Percentiles rank a stretch among this genome's conserved stretches.
phyloP scores from a whole-genome alignment of 768 basidiomycete species.

The Trametes cingulata region DNA sequence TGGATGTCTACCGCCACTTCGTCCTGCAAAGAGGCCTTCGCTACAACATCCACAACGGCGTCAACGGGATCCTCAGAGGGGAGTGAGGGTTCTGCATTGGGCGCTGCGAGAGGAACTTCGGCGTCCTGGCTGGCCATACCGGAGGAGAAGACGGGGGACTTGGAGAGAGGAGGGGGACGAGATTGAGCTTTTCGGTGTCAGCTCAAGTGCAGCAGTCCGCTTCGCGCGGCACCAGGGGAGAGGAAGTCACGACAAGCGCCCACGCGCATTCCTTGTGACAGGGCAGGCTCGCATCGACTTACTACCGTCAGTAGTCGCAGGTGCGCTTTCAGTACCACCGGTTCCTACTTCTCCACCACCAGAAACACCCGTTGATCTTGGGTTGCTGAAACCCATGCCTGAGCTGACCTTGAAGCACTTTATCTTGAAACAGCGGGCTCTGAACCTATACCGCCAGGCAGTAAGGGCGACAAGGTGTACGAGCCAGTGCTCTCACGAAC shows the following conservation, averaged over 20 bases:
- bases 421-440: constrained; percentile 60
- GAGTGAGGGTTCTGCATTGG: background rate
- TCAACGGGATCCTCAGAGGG: constrained; percentile 24
- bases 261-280: background rate
- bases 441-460: constrained; percentile 65
- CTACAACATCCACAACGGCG: constrained; percentile 34
- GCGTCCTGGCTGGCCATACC: constrained; percentile 19
- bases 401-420: constrained; percentile 67
- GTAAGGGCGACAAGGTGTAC: constrained; percentile 70
- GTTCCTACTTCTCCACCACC: background rate
- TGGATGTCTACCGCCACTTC: constrained; percentile 27
- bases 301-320: too few relatives aligned
- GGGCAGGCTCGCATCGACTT: background rate
- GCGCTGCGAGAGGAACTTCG: constrained; percentile 1
- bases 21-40: constrained; percentile 36
- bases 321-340: too few relatives aligned
- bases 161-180: constrained; percentile 7
- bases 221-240: constrained; percentile 2
- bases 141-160: background rate
- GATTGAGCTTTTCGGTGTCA: constrained; percentile 20
- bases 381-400: too few relatives aligned
- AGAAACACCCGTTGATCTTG: too few relatives aligned
- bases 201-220: constrained; percentile 1
- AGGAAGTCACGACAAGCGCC: constrained; percentile 9
- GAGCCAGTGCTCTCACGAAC: constrained; percentile 7